A percentile compares a stretch with the other conserved stretches of the same genome.
These are phyloP conservation scores for Polyporus tsugae DNA, from an alignment of 1,284 basidiomycete species.

Conservation along the genomic window DNA sequence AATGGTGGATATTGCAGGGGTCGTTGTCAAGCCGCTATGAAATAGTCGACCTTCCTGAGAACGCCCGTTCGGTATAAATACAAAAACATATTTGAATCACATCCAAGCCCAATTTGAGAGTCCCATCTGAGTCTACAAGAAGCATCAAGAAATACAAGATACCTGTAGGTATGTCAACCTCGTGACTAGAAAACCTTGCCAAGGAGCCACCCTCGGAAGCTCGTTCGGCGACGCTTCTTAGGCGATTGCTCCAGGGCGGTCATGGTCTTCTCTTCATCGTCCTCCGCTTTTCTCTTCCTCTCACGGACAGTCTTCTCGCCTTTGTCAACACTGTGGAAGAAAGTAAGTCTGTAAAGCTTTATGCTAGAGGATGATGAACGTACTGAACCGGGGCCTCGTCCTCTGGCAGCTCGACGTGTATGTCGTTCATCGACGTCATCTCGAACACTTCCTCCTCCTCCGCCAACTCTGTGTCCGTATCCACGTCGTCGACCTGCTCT, in stretches of 20 bases:
- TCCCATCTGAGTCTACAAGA: not conserved
- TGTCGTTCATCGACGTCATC: constrained; percentile 7
- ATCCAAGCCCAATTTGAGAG: not conserved
- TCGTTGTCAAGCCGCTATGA: not conserved
- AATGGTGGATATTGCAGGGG: not conserved
- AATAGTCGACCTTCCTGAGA: not conserved
- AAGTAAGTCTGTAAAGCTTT: not conserved
- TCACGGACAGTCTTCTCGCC: not conserved
- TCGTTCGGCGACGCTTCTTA: not conserved
- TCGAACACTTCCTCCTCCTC: constrained; percentile 6
- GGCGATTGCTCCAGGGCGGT: not conserved
- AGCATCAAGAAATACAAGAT: not conserved
- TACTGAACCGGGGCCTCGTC: not conserved
- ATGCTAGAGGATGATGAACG: not conserved
- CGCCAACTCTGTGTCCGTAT: not conserved
- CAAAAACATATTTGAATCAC: not conserved
- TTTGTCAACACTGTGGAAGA: not conserved
- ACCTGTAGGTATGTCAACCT: not conserved
- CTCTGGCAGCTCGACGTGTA: not conserved
- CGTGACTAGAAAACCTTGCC: not conserved
- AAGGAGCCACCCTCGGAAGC: not conserved
- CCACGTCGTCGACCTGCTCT: not conserved
- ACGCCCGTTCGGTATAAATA: not conserved
- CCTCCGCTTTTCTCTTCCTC: constrained; percentile 6
- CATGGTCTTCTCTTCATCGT: not conserved